A percentile compares a stretch with the other conserved stretches of the same genome.
Evolutionary conservation across 176 grass and related monocot species (phyloP).

Genomic region (Triticum turgidum): DNA sequence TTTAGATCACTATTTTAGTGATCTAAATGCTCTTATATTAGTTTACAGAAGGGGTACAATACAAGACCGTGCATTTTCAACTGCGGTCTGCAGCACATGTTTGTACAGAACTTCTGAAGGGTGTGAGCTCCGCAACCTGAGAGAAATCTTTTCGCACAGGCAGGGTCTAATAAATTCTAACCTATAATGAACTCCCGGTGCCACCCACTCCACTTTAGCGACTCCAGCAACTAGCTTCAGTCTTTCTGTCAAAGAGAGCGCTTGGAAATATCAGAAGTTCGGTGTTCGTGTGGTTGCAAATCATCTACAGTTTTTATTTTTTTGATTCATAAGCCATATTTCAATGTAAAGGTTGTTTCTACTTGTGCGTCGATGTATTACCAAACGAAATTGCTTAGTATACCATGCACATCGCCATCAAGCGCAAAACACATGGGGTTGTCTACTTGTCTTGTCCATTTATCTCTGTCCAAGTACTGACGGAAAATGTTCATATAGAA

Average conservation of each 20-base stretch:
- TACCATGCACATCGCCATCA: no score
- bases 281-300: not conserved
- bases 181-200: not conserved
- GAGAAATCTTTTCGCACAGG: not conserved
- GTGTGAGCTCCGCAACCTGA: not conserved
- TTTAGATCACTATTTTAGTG: no score
- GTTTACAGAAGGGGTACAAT: not conserved
- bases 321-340: not conserved
- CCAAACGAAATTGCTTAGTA: no score
- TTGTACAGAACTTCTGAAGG: constrained; percentile 17
- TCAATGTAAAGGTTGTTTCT: not conserved
- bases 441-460: no score
- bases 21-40: no score
- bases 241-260: not conserved
- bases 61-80: not conserved
- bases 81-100: not conserved
- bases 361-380: not conserved
- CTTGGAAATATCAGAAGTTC: not conserved
- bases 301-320: not conserved
- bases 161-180: not conserved
- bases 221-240: not conserved
- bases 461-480: no score
- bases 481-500: no score
- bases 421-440: no score
- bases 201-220: not conserved